Conservation (phyloP, 176 grass and related monocot genomes). For the Bothriochloa decipiens region DNA sequence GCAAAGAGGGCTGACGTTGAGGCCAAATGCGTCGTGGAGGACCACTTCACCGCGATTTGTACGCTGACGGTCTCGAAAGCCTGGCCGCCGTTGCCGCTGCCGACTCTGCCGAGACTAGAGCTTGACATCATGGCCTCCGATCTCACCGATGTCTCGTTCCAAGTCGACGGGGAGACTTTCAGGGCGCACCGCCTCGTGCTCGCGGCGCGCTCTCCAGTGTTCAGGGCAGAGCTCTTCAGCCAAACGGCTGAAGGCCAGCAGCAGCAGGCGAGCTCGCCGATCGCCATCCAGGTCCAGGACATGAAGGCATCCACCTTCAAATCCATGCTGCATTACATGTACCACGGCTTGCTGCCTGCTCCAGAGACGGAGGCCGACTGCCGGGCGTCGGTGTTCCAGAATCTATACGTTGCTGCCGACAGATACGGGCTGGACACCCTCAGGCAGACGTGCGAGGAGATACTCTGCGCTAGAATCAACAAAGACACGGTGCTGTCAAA, state of each 20-base stretch:
- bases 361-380: neutral
- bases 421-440: conserved; percentile 20
- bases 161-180: neutral
- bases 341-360: neutral
- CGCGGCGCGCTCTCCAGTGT: neutral
- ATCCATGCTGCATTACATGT: conserved; percentile 40
- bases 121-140: neutral
- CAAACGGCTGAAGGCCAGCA: neutral
- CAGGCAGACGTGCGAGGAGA: conserved; percentile 21
- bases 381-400: neutral
- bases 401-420: conserved; percentile 1
- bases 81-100: neutral
- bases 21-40: neutral
- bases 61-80: neutral
- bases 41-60: conserved; percentile 18
- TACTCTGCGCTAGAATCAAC: neutral
- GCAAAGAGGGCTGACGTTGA: neutral
- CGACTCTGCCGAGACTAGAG: neutral
- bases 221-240: neutral
- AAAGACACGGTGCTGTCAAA: neutral
- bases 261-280: neutral
- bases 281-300: neutral
- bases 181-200: conserved; percentile 33
- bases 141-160: conserved; percentile 12
- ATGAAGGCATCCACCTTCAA: conserved; percentile 14